phyloP scores from a whole-genome alignment of 2,329 filamentous ascomycete species.

The Magnaporthiopsis poae region DNA sequence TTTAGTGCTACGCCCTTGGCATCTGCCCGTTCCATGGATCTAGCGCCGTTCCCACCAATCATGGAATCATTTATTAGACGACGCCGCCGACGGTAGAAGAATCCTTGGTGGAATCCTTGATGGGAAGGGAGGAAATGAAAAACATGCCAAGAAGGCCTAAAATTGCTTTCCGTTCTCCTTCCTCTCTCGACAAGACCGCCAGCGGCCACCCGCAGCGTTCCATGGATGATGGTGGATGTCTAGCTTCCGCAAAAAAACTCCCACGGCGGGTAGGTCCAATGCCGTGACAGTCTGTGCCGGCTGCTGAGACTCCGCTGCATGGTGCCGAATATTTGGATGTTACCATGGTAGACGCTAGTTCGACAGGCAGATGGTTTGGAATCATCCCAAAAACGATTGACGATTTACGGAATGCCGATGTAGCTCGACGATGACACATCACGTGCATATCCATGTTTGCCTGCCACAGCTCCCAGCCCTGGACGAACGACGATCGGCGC shows the following conservation, averaged over 20 bases:
- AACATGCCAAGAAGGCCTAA: not conserved
- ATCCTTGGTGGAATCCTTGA: slow-evolving; percentile 3
- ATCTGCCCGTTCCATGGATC: not conserved
- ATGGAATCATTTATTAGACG: not conserved
- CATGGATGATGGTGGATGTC: not conserved
- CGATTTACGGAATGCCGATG: too few relatives aligned
- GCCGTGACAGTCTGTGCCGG: not conserved
- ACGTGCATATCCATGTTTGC: too few relatives aligned
- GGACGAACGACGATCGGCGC: too few relatives aligned
- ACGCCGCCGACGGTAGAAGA: not conserved
- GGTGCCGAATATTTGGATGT: not conserved
- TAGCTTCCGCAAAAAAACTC: not conserved
- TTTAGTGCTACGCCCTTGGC: not conserved
- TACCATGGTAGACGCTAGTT: too few relatives aligned
- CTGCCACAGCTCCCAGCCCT: too few relatives aligned
- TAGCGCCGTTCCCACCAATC: slow-evolving; percentile 3
- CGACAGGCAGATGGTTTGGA: too few relatives aligned
- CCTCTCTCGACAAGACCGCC: too few relatives aligned
- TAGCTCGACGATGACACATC: too few relatives aligned
- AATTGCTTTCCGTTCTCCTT: not conserved
- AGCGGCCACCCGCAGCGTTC: not conserved
- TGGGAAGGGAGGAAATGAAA: not conserved
- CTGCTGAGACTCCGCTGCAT: not conserved
- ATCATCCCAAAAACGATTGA: too few relatives aligned
- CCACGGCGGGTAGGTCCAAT: not conserved